A percentile compares a stretch with the other conserved stretches of the same genome.
Conservation (phyloP, 345 rosid genomes). For the Arabidopsis arenosa region DNA sequence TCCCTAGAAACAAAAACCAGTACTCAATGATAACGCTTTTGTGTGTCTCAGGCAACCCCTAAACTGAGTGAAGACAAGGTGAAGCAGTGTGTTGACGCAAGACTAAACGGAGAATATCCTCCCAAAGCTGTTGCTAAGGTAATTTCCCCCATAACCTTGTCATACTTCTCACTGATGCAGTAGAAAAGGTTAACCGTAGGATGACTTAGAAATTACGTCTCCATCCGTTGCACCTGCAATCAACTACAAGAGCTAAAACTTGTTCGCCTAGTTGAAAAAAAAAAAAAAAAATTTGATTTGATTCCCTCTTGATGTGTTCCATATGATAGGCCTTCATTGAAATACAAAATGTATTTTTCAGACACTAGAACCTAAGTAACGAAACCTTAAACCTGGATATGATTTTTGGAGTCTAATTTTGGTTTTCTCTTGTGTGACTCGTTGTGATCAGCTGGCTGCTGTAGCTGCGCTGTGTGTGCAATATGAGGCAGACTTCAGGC, state of each 20-base stretch:
- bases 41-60: slow-evolving; percentile 71
- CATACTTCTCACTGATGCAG: slow-evolving; percentile 12
- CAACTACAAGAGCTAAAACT: slow-evolving; percentile 10
- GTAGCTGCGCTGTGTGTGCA: slow-evolving; percentile 83
- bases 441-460: slow-evolving; percentile 70
- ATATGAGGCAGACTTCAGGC: slow-evolving; percentile 84
- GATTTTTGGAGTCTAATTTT: slow-evolving; percentile 10
- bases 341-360: neutral
- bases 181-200: slow-evolving; percentile 10
- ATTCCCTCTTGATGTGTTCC: neutral
- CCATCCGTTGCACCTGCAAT: neutral
- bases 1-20: neutral
- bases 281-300: neutral
- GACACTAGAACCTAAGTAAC: slow-evolving; percentile 15
- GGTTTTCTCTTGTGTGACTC: slow-evolving; percentile 23
- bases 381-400: neutral
- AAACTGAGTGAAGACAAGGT: slow-evolving; percentile 83
- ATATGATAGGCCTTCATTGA: slow-evolving; percentile 23
- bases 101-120: slow-evolving; percentile 74
- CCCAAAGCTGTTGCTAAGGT: slow-evolving; percentile 87
- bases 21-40: neutral
- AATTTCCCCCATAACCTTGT: slow-evolving; percentile 5
- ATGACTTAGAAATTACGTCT: slow-evolving; percentile 10
- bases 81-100: slow-evolving; percentile 76
- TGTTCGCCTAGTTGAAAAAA: neutral